Conservation (phyloP, 306 rosid genomes). For the Casuarina glauca region DNA sequence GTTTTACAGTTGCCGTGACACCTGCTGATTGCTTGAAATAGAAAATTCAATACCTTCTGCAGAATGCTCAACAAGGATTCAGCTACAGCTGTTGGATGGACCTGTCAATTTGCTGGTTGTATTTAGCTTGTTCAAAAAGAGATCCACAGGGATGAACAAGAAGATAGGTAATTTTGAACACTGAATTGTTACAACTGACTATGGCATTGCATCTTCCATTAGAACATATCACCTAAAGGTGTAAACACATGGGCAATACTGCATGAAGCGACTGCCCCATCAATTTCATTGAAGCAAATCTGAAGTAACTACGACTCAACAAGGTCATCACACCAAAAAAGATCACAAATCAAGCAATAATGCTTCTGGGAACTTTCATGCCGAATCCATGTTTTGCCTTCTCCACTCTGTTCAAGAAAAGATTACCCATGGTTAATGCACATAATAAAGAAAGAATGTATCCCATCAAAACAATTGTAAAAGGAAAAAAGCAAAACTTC, state of each 20-base stretch:
- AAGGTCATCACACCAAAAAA: slow-evolving; percentile 5
- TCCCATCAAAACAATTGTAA: not conserved
- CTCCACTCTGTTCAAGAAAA: slow-evolving; percentile 33
- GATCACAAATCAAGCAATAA: slow-evolving; percentile 16
- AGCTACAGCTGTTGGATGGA: not conserved
- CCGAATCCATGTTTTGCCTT: slow-evolving; percentile 48
- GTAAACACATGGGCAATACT: not conserved
- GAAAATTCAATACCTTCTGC: not conserved
- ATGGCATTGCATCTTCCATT: slow-evolving; percentile 6
- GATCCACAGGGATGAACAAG: slow-evolving; percentile 10
- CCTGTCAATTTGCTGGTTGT: not conserved
- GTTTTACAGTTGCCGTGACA: no score
- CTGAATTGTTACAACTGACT: slow-evolving; percentile 1
- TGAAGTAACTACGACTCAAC: not conserved
- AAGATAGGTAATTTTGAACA: not conserved
- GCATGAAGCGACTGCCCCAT: not conserved
- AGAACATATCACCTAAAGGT: not conserved
- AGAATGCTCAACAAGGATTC: not conserved
- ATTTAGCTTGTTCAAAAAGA: not conserved
- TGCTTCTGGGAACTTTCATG: slow-evolving; percentile 45
- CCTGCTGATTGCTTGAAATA: not conserved
- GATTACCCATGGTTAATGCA: slow-evolving; percentile 12
- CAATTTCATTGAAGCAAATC: not conserved
- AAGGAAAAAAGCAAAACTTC: not conserved
- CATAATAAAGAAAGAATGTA: not conserved